Evolutionary conservation across 768 basidiomycete genomes (phyloP).

Genomic region (Lentinula sp.): DNA sequence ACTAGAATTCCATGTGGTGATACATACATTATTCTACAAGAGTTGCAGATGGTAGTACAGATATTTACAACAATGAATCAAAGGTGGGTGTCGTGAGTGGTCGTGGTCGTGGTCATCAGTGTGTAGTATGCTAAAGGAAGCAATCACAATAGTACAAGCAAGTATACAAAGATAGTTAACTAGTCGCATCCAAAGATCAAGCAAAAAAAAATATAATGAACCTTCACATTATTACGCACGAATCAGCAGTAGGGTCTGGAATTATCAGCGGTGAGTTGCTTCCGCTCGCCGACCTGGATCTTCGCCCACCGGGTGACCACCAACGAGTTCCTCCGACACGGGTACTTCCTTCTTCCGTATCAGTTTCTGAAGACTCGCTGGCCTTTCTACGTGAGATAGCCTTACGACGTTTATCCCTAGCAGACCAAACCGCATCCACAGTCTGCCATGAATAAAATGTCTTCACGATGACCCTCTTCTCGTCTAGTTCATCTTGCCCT

Average conservation of each 20-base stretch:
- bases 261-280: slow-evolving; percentile 14
- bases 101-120: background rate
- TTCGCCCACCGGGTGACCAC: slow-evolving; percentile 22
- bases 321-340: slow-evolving; percentile 15
- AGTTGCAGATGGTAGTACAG: background rate
- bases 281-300: slow-evolving; percentile 10
- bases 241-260: slow-evolving; percentile 8
- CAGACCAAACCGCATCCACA: slow-evolving; percentile 67
- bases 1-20: background rate
- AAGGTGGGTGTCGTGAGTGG: background rate
- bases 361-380: slow-evolving; percentile 26
- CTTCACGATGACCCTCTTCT: slow-evolving; percentile 67
- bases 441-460: slow-evolving; percentile 85
- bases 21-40: background rate
- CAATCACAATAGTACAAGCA: background rate
- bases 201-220: background rate
- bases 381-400: slow-evolving; percentile 32
- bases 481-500: slow-evolving; percentile 81
- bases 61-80: background rate
- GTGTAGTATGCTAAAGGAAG: background rate
- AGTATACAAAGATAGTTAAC: background rate
- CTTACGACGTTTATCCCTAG: slow-evolving; percentile 64
- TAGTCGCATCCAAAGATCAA: background rate
- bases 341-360: slow-evolving; percentile 14
- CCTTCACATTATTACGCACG: slow-evolving; percentile 10